Evolutionary conservation across 169 alveolate species (phyloP).

Genomic region (Perkinsus chesapeaki): DNA sequence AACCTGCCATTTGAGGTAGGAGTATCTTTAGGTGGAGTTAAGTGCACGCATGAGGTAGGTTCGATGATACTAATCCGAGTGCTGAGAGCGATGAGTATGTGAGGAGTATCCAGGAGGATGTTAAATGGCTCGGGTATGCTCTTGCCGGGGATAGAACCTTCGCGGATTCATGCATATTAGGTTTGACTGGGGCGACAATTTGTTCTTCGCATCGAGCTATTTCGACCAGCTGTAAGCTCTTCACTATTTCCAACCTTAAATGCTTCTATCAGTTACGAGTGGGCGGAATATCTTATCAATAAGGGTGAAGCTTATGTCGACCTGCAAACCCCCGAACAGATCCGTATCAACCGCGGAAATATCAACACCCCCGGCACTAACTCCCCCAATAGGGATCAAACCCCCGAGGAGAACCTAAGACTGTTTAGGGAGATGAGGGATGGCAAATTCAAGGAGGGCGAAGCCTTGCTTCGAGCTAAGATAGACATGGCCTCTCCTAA

Average conservation of each 20-base stretch:
- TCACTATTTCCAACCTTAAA: not conserved
- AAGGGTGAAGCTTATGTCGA: conserved; percentile 96
- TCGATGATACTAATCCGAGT: conserved; percentile 98
- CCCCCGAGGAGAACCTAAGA: conserved; percentile 88
- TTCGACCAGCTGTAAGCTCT: conserved; percentile 77
- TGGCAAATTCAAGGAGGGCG: conserved; percentile 90
- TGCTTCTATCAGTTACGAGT: conserved; percentile 47
- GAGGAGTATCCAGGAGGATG: conserved; percentile 80
- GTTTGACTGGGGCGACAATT: conserved; percentile 82
- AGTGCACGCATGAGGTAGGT: conserved; percentile 16
- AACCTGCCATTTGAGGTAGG: conserved; percentile 79
- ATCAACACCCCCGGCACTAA: conserved; percentile 70
- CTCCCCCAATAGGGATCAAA: conserved; percentile 86
- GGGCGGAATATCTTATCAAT: conserved; percentile 88
- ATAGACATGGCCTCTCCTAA: conserved; percentile 93
- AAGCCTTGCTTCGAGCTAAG: conserved; percentile 91
- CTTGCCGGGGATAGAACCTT: not conserved
- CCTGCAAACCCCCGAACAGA: conserved; percentile 85
- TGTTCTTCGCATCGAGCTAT: conserved; percentile 92
- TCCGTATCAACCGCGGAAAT: conserved; percentile 74
- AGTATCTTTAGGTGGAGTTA: not conserved
- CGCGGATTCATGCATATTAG: not conserved
- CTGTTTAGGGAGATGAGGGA: conserved; percentile 89
- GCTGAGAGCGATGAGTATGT: conserved; percentile 90
- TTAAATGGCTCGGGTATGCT: conserved; percentile 90